These are phyloP conservation scores for Linnemannia schmuckeri DNA, from an alignment of 192 early-diverging fungal species.

Conservation along the genomic window DNA sequence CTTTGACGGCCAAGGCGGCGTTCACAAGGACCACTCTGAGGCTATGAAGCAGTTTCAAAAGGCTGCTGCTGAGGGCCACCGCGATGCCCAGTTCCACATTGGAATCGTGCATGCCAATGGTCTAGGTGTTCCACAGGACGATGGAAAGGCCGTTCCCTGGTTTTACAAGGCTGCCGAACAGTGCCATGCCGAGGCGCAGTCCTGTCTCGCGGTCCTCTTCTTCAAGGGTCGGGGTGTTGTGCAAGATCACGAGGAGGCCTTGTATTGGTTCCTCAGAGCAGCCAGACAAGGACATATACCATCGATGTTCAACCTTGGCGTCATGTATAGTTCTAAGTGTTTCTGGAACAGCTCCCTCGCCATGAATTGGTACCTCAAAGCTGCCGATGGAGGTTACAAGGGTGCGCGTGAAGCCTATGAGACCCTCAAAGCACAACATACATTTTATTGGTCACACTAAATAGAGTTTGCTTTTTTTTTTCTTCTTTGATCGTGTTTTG, in stretches of 20 bases:
- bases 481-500: too few species aligned
- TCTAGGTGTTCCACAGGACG: background rate
- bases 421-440: background rate
- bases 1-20: background rate
- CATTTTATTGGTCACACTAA: background rate
- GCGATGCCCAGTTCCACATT: background rate
- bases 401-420: background rate
- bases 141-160: background rate
- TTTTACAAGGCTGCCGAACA: background rate
- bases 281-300: background rate
- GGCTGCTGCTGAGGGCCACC: background rate
- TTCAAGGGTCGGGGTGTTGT: background rate
- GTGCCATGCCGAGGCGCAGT: background rate
- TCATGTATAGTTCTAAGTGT: background rate
- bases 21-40: background rate
- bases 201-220: background rate
- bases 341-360: background rate
- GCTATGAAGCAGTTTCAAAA: background rate
- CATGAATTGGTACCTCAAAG: background rate
- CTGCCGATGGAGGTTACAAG: background rate
- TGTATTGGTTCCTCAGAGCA: background rate
- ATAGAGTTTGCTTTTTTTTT: too few species aligned
- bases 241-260: background rate
- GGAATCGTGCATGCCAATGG: background rate
- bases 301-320: background rate